Percentiles rank a stretch among this genome's conserved stretches.
Conservation (phyloP, 2,329 filamentous ascomycete genomes). For the Laburnicola sp. region DNA sequence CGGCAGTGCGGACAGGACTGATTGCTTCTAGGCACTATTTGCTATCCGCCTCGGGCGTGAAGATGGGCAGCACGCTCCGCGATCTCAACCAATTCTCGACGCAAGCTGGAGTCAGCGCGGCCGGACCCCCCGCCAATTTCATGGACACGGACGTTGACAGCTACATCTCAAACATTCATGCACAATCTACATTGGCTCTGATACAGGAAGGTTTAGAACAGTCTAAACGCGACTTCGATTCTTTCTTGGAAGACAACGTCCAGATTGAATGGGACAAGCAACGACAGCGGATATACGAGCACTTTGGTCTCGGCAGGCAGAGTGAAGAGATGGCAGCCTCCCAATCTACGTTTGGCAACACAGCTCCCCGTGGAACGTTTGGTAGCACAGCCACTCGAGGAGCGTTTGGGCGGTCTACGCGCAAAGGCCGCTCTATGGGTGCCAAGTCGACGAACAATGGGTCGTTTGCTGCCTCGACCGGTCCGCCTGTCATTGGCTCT, state of each 20-base stretch:
- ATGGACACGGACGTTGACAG: constrained; percentile 63
- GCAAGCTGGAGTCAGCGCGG: constrained; percentile 64
- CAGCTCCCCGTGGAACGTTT: too few relatives aligned
- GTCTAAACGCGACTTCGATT: constrained; percentile 88
- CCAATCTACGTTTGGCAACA: constrained; percentile 43
- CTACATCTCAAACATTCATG: constrained; percentile 83
- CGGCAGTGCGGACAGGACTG: constrained; percentile 12
- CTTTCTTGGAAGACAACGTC: constrained; percentile 90
- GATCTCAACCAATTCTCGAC: constrained; percentile 80
- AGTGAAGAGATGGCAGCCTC: constrained; percentile 45
- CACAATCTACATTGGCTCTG: constrained; percentile 88
- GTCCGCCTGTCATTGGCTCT: constrained; percentile 85
- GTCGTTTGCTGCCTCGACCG: constrained; percentile 66
- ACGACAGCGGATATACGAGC: constrained; percentile 88
- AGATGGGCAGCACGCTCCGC: constrained; percentile 80
- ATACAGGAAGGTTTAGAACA: constrained; percentile 88
- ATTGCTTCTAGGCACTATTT: constrained; percentile 74
- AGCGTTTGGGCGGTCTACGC: constrained; percentile 58
- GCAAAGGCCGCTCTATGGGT: constrained; percentile 47
- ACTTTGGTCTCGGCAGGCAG: constrained; percentile 76
- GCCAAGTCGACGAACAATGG: constrained; percentile 40
- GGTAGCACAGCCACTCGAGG: constrained; percentile 42
- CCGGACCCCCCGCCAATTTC: constrained; percentile 40
- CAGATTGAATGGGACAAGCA: constrained; percentile 96
- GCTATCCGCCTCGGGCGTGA: constrained; percentile 89